Percentiles rank a stretch among this genome's conserved stretches.
Evolutionary conservation across 2,329 filamentous ascomycete genomes (phyloP).

Genomic region (Beauveria caledonica): DNA sequence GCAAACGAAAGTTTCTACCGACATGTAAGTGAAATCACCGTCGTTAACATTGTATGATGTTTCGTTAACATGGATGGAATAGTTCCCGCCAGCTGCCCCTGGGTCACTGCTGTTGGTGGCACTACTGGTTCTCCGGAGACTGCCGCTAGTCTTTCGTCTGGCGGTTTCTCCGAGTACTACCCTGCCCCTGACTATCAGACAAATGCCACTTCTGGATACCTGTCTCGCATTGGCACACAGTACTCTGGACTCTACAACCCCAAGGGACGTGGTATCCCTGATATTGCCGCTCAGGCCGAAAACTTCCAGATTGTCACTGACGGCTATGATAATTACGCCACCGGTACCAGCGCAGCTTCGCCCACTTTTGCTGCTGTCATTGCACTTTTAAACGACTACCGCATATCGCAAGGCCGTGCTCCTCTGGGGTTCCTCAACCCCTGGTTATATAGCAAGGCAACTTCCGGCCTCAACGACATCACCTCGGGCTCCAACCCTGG

Average conservation of each 20-base stretch:
- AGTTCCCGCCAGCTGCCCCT: conserved; percentile 10
- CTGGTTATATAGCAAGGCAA: conserved; percentile 24
- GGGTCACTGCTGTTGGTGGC: conserved; percentile 10
- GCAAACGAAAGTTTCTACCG: not conserved
- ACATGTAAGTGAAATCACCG: not conserved
- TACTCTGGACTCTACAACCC: conserved; percentile 3
- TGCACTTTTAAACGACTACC: conserved; percentile 34
- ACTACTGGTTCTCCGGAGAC: not conserved
- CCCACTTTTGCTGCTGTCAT: conserved; percentile 35
- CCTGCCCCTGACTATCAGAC: not conserved
- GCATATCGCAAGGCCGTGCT: conserved; percentile 24
- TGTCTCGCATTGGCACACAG: not conserved
- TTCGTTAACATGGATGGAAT: not conserved
- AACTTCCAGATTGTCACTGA: not conserved
- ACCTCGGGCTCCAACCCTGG: conserved; percentile 13
- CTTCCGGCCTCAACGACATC: conserved; percentile 17
- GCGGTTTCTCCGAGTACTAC: conserved; percentile 11
- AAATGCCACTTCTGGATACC: not conserved
- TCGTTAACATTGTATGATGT: not conserved
- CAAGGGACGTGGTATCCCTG: conserved; percentile 8
- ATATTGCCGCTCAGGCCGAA: not conserved
- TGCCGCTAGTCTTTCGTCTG: not conserved
- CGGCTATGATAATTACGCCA: not conserved
- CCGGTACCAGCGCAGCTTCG: conserved; percentile 25
- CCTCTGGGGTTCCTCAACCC: conserved; percentile 39